phyloP scores from a whole-genome alignment of 2,329 filamentous ascomycete species.

The Xylariaceae sp. region DNA sequence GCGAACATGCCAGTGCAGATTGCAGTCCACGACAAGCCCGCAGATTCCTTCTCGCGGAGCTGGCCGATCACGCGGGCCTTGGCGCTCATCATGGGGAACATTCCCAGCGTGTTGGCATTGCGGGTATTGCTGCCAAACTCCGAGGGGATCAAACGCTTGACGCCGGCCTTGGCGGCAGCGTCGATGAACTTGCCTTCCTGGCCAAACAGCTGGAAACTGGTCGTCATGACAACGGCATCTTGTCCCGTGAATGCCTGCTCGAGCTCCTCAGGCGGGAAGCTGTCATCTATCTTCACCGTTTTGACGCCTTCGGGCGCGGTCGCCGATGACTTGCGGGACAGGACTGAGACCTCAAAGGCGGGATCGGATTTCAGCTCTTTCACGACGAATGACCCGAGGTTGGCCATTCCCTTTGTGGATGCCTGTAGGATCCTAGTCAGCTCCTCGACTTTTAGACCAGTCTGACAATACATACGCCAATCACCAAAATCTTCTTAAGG shows the following conservation, averaged over 20 bases:
- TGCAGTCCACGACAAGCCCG: slow-evolving; percentile 3
- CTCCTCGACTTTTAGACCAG: neutral
- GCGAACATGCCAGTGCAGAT: neutral
- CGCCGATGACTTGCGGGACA: neutral
- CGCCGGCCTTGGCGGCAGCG: slow-evolving; percentile 1
- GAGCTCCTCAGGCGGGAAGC: neutral
- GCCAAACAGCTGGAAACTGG: neutral
- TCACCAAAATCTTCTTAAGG: neutral
- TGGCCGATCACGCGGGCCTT: slow-evolving; percentile 1
- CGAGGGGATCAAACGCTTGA: slow-evolving; percentile 5
- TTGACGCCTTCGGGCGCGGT: neutral
- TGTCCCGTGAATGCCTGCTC: neutral
- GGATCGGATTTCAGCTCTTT: neutral
- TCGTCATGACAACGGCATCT: slow-evolving; percentile 4
- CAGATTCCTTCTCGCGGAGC: slow-evolving; percentile 1
- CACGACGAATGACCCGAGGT: neutral
- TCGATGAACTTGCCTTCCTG: slow-evolving; percentile 5
- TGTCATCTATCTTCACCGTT: neutral
- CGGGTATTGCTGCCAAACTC: slow-evolving; percentile 6
- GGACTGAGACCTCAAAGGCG: neutral
- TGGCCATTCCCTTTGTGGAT: neutral
- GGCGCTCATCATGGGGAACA: neutral
- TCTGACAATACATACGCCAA: neutral
- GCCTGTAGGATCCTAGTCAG: neutral
- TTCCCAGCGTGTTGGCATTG: neutral